Percentiles rank a stretch among this genome's conserved stretches.
Evolutionary conservation across 257 asterid species (phyloP).

Genomic region (Dorcoceras hygrometricum): DNA sequence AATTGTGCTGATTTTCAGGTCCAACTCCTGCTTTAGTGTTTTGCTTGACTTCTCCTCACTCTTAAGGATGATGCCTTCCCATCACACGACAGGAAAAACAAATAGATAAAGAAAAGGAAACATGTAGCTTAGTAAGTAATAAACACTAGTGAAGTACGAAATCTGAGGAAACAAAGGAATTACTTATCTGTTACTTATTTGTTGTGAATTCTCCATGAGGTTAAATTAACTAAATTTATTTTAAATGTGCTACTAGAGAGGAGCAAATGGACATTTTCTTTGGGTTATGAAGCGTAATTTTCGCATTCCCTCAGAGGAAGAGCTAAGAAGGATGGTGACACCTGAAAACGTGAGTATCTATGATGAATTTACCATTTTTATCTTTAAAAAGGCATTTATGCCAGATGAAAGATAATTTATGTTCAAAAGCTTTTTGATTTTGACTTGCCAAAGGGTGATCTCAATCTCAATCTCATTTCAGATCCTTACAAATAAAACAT

Average conservation of each 20-base stretch:
- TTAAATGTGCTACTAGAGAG: constrained; percentile 50
- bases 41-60: neutral
- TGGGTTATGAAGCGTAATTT: constrained; percentile 90
- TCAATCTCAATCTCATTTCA: neutral
- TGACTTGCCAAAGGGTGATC: constrained; percentile 13
- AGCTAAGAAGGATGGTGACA: constrained; percentile 93
- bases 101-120: neutral
- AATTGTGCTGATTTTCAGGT: constrained; percentile 92
- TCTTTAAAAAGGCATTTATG: constrained; percentile 17
- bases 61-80: neutral
- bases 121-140: neutral
- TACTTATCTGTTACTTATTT: constrained; percentile 18
- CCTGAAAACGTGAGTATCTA: constrained; percentile 81
- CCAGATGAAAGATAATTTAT: constrained; percentile 10
- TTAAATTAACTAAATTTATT: constrained; percentile 22
- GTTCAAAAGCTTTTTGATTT: constrained; percentile 11
- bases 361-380: constrained; percentile 8
- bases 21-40: constrained; percentile 15
- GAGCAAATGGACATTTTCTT: constrained; percentile 61
- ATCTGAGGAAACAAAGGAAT: constrained; percentile 13
- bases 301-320: constrained; percentile 95
- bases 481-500: neutral
- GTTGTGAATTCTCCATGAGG: constrained; percentile 17
- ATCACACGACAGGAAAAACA: neutral
- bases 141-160: neutral